These are phyloP conservation scores for Tetracladium setigerum DNA, from an alignment of 495 filamentous ascomycete species.

Conservation along the genomic window DNA sequence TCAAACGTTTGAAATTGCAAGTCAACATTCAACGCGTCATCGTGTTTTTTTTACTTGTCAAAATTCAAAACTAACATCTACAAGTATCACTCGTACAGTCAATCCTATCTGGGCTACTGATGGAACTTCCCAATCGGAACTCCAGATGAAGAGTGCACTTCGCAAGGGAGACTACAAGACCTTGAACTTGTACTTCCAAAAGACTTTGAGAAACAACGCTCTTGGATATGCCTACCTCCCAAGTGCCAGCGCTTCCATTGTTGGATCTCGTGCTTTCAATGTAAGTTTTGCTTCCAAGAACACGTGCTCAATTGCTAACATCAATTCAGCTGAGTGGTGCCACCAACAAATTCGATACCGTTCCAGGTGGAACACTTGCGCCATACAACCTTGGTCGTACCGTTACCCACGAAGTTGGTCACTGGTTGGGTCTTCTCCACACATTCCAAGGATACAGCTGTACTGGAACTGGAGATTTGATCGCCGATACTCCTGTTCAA, in stretches of 20 bases:
- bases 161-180: constrained; percentile 51
- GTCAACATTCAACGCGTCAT: no score
- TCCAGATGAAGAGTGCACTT: constrained; percentile 49
- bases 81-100: constrained; percentile 44
- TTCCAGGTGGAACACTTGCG: constrained; percentile 44
- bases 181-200: constrained; percentile 60
- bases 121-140: constrained; percentile 27
- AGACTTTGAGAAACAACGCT: constrained; percentile 28
- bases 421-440: constrained; percentile 60
- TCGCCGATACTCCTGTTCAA: constrained; percentile 53
- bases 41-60: no score
- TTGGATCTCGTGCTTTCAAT: no score
- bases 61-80: constrained; percentile 34
- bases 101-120: constrained; percentile 49
- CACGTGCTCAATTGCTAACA: constrained; percentile 18
- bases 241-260: not conserved
- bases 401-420: constrained; percentile 56
- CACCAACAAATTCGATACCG: constrained; percentile 41
- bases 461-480: constrained; percentile 42
- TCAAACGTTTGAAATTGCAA: no score
- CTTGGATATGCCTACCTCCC: constrained; percentile 34
- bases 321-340: constrained; percentile 37
- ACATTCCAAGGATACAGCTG: constrained; percentile 58
- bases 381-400: constrained; percentile 54
- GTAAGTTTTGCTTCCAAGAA: no score